Evolutionary conservation across 2,329 filamentous ascomycete species (phyloP).

Genomic region (Endothia cerciana): DNA sequence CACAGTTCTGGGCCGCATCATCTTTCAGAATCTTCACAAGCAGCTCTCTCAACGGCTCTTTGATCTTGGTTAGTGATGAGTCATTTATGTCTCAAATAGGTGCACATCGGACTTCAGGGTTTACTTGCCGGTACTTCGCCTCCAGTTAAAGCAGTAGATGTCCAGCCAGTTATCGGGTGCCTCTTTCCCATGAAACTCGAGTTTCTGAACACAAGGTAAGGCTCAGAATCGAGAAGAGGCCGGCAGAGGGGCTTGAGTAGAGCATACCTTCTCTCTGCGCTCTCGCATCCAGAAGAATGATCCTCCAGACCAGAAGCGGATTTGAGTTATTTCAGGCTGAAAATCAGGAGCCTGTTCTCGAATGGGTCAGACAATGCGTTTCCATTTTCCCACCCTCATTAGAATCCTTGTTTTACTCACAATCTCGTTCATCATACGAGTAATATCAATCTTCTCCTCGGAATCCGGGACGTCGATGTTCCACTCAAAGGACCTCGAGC

Average conservation of each 20-base stretch:
- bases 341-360: constrained; percentile 17
- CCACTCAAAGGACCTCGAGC: not conserved
- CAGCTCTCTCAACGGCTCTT: constrained; percentile 22
- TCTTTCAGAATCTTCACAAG: constrained; percentile 24
- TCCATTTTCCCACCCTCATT: not conserved
- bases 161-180: constrained; percentile 35
- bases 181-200: constrained; percentile 28
- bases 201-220: constrained; percentile 7
- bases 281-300: constrained; percentile 24
- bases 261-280: constrained; percentile 17
- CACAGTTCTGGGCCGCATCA: constrained; percentile 15
- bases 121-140: constrained; percentile 18
- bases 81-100: not conserved
- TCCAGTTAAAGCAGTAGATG: constrained; percentile 31
- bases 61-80: not conserved
- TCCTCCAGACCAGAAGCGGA: constrained; percentile 21
- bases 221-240: not conserved
- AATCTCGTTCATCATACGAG: constrained; percentile 24
- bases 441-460: constrained; percentile 11
- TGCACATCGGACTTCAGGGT: no score
- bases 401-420: not conserved
- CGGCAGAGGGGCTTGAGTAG: not conserved
- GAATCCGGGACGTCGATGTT: constrained; percentile 19
- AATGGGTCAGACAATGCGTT: not conserved
- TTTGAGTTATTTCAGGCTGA: constrained; percentile 20